phyloP scores from a whole-genome alignment of 108 stramenopile genomes.

The Hondaea fermentalgiana region DNA sequence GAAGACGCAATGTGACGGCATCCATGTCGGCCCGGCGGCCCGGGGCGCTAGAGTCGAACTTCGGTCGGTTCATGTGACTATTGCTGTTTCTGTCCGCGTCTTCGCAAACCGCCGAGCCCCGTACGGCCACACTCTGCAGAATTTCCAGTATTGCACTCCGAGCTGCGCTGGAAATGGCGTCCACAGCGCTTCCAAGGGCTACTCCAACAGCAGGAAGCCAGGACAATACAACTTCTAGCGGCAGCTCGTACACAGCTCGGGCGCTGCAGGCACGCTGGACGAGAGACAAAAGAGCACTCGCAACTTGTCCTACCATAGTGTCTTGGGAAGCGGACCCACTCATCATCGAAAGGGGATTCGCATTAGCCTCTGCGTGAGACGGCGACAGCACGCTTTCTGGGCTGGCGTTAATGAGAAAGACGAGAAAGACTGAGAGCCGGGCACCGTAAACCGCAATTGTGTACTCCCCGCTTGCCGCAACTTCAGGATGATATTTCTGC shows the following conservation, averaged over 20 bases:
- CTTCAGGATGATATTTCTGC: background rate
- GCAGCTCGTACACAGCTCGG: background rate
- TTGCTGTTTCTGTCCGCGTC: background rate
- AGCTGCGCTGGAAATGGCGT: background rate
- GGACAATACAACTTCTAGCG: background rate
- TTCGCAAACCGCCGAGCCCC: background rate
- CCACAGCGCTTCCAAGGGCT: background rate
- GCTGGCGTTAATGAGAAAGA: background rate
- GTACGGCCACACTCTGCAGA: background rate
- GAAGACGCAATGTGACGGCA: background rate
- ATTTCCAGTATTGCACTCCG: background rate
- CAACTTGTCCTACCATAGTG: background rate
- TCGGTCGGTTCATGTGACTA: background rate
- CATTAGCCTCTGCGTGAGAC: background rate
- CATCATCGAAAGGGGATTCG: background rate
- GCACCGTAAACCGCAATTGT: background rate
- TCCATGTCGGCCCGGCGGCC: background rate
- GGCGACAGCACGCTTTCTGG: background rate
- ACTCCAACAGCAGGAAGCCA: background rate
- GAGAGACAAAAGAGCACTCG: background rate
- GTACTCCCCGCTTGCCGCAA: background rate
- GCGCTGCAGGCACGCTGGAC: background rate
- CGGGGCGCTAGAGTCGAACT: background rate
- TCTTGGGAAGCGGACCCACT: background rate
- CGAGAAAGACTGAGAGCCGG: background rate